Base-by-base conservation (phyloP, 1,139 yeast genomes). In the Scheffersomyces quercinus region DNA sequence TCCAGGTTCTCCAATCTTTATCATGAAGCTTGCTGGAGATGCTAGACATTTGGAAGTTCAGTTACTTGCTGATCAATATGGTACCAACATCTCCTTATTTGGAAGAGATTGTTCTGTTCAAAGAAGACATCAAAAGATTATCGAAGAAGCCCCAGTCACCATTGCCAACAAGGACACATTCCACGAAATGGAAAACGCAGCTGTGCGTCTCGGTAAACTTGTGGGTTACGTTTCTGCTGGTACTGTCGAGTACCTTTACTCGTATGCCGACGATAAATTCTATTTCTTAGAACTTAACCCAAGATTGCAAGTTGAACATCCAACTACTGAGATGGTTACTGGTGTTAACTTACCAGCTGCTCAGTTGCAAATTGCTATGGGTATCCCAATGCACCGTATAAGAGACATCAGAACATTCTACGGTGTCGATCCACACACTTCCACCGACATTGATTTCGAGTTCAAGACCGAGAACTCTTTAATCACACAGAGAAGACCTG, bases 141-240 rank as follows among this genome's bases (percentile, higher is more conserved):
- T 90, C 56, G 97, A 90, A 73, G 97, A 90, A 69, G 97, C 97
- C 39, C 97, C 97, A 26, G 97, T 89, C 35, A 91, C 98, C 29
- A 81, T 93, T 59, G 99, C 98, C 37, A 85, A 82, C 50, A 83
- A 81, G 47, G 88, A 84, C 3, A 90, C 97, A 41, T 93, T 93
- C 74, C 75, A 81, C 48, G 77, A 83, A 54, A 93, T 95, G 99
- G 99, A 93, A 70, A 81, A 82, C 58, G 97, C 99, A 38, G 99
- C 99, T 29, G 97, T 93, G 28, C 82, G 99, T 73, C 81, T 93
- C 56, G 99, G 99, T 67, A 82, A 85, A 67, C 80, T 93, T 54
- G 99, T 93, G 45, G 99, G 99, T 53, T 93, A 93, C 62, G 99
- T 93, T 33, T 88, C 97, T 50, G 98, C 99, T 28, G 99, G 99